A percentile compares a stretch with the other conserved stretches of the same genome.
phyloP scores from a whole-genome alignment of 257 asterid genomes.

The Fraxinus cuspidata region DNA sequence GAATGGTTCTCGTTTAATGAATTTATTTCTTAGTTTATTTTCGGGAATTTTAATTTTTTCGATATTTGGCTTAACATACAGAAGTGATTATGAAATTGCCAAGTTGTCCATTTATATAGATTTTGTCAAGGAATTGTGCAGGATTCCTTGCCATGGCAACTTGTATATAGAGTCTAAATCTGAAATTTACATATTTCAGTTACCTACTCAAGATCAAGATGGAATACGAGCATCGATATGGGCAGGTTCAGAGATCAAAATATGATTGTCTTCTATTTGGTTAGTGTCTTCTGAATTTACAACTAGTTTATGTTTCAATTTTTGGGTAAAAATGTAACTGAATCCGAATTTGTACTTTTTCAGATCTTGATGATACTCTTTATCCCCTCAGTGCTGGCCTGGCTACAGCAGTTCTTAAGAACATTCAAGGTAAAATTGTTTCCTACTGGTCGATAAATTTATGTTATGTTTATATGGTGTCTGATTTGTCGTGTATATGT shows the following conservation, averaged over 20 bases:
- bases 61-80: background rate
- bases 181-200: conserved; percentile 16
- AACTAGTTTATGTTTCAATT: background rate
- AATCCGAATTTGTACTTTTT: background rate
- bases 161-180: conserved; percentile 27
- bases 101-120: background rate
- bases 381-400: conserved; percentile 88
- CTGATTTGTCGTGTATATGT: background rate
- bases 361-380: conserved; percentile 95
- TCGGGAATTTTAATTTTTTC: background rate
- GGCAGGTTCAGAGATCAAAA: conserved; percentile 69
- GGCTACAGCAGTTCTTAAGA: conserved; percentile 58
- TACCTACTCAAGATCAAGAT: conserved; percentile 43
- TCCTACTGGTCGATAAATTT: background rate
- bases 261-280: conserved; percentile 97
- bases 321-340: background rate
- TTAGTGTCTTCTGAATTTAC: conserved; percentile 29
- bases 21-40: background rate
- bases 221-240: conserved; percentile 67
- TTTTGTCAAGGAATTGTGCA: background rate
- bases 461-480: background rate
- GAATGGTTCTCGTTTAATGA: background rate
- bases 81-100: background rate
- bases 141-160: conserved; percentile 25
- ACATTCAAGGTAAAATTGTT: conserved; percentile 65